phyloP scores from a whole-genome alignment of 2,329 filamentous ascomycete genomes.

The Pezicula carpinea region DNA sequence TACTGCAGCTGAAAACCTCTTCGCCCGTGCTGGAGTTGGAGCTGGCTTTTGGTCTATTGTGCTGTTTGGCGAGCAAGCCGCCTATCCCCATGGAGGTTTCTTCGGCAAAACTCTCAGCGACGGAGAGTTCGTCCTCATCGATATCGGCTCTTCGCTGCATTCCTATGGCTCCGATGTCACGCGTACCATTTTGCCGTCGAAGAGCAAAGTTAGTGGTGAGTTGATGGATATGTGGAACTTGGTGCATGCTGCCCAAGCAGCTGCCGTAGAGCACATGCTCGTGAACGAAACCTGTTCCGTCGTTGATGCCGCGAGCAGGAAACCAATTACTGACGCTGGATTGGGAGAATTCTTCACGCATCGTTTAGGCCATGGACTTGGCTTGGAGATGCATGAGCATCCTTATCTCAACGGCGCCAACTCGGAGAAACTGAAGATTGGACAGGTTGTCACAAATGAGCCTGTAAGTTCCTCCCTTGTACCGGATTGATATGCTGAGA shows the following conservation, averaged over 20 bases:
- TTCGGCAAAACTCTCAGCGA: slow-evolving; percentile 42
- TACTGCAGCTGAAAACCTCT: slow-evolving; percentile 46
- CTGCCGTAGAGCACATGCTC: slow-evolving; percentile 45
- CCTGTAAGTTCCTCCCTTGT: slow-evolving; percentile 35
- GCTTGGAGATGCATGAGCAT: slow-evolving; percentile 61
- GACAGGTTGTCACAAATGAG: slow-evolving; percentile 61
- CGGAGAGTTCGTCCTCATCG: slow-evolving; percentile 56
- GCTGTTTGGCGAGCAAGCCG: slow-evolving; percentile 45
- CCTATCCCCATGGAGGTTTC: slow-evolving; percentile 33
- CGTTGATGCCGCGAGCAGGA: slow-evolving; percentile 54
- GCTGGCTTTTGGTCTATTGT: slow-evolving; percentile 58
- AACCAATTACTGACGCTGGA: slow-evolving; percentile 38
- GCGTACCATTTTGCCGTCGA: slow-evolving; percentile 43
- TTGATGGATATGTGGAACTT: slow-evolving; percentile 52
- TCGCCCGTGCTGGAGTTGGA: slow-evolving; percentile 45
- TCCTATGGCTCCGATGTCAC: slow-evolving; percentile 61
- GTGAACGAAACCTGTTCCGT: slow-evolving; percentile 50
- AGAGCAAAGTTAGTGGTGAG: slow-evolving; percentile 13
- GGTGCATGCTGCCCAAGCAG: slow-evolving; percentile 53
- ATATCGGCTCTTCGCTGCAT: slow-evolving; percentile 51
- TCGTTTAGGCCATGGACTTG: slow-evolving; percentile 57
- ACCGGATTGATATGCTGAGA: neutral
- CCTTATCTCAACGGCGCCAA: slow-evolving; percentile 63
- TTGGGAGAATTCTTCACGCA: slow-evolving; percentile 57
- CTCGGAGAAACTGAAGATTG: slow-evolving; percentile 40